phyloP scores from a whole-genome alignment of 2,329 filamentous ascomycete species.

The Pseudopithomyces maydicus region DNA sequence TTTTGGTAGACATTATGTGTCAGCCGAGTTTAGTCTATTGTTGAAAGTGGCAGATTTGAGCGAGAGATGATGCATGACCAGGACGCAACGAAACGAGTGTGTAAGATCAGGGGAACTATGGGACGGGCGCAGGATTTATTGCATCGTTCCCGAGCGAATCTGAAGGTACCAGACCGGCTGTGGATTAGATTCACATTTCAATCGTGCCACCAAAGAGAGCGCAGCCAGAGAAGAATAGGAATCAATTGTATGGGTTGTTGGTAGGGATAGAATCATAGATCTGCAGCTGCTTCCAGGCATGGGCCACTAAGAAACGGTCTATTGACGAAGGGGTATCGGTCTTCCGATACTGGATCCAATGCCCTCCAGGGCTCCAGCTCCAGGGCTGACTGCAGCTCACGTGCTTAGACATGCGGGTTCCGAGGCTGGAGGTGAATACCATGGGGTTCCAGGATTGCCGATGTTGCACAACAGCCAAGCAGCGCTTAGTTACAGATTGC shows the following conservation, averaged over 20 bases:
- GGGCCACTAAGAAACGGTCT: background rate
- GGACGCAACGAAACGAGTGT: background rate
- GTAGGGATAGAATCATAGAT: background rate
- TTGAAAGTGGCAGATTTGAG: background rate
- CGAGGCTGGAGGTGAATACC: too few species aligned
- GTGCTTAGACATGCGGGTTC: too few species aligned
- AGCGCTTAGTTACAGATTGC: constrained; percentile 5
- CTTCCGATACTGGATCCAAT: too few species aligned
- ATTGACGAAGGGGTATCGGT: too few species aligned
- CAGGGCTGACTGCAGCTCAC: too few species aligned
- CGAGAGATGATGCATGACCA: background rate
- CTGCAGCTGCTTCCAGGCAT: background rate
- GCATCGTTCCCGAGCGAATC: background rate
- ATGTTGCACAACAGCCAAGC: constrained; percentile 9
- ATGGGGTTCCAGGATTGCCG: background rate
- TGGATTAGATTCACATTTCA: background rate
- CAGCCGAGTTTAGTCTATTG: background rate
- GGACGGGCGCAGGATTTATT: background rate
- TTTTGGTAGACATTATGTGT: background rate
- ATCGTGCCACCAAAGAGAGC: background rate
- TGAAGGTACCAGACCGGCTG: background rate
- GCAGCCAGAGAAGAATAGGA: background rate
- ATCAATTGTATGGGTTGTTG: background rate
- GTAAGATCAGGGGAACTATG: background rate
- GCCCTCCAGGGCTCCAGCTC: too few species aligned